Conservation (phyloP, 306 rosid species). For the Dryas octopetala region DNA sequence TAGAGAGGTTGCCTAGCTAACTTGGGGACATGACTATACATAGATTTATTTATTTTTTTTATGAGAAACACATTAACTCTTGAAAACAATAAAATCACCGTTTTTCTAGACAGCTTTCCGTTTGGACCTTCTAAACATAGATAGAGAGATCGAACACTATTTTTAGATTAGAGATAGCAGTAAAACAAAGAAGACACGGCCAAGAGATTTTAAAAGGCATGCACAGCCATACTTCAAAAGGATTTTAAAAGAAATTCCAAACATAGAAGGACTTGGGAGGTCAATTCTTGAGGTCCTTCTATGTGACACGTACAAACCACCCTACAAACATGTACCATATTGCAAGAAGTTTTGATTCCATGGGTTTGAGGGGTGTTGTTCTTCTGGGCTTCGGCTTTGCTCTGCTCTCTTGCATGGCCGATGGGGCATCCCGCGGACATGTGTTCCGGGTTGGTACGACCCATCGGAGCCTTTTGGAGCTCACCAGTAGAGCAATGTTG, state of each 20-base stretch:
- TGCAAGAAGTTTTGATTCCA: constrained; percentile 8
- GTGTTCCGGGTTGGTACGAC: background rate
- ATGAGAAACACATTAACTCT: too few species aligned
- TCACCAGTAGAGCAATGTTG: background rate
- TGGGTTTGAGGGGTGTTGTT: constrained; percentile 2
- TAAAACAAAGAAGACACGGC: background rate
- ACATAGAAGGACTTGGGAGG: constrained; percentile 20
- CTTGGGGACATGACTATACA: background rate
- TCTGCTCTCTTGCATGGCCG: constrained; percentile 13
- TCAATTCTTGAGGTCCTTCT: constrained; percentile 25
- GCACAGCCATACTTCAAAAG: background rate
- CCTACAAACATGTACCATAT: background rate
- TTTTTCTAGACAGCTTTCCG: constrained; percentile 6
- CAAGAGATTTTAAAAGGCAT: background rate
- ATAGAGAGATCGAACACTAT: background rate
- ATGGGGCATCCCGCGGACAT: constrained; percentile 7
- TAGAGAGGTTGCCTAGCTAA: background rate
- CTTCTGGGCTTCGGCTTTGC: constrained; percentile 14
- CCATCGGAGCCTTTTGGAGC: constrained; percentile 1
- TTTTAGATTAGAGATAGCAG: background rate
- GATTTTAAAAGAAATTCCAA: constrained; percentile 9
- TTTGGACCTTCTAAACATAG: constrained; percentile 11
- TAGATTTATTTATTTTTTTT: background rate
- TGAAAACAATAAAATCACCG: background rate
- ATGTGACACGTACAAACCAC: background rate